Evolutionary conservation across 192 early-diverging fungal genomes (phyloP), one percentile per base, ranked within the genome.

Genomic region (Coemansia sp.): DNA sequence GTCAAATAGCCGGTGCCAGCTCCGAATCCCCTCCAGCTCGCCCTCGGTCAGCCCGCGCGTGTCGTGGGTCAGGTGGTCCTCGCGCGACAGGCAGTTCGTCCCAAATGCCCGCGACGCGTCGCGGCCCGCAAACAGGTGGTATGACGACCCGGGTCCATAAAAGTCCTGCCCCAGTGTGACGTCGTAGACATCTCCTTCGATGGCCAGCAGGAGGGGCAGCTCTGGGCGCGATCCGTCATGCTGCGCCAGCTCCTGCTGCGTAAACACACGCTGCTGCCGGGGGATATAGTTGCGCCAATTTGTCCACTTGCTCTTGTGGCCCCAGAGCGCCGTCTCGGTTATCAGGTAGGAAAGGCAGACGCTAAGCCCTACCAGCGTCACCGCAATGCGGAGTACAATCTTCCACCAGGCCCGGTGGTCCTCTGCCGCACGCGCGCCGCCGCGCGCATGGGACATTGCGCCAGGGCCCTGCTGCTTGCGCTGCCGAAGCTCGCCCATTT

Each of bases 101-200:
- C 86, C 85, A 60, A 87, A 99, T 10, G 96, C 92, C 21, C 96
- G 76, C 10, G 93, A 83, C 3, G 92, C 91, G 71, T 99, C 96
- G 31, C 77, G 78, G 1, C 96, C 94, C 6, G 90, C 74, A 76
- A 95, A 99, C 63, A 90, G 82, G 27, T 78, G 60, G 67, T 98
- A 99, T 11, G 88, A 39, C 51, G 61, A 63, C 43, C 86, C 87
- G 34, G 75, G 79, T 4, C 88, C 89, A 46, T 99, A 99, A 61
- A 86, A 90, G 2, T 75, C 64, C 32, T 64, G 55, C 14, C 92
- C 89, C 0, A 54, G 63, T 5, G 86, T 79, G 7, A 99, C 96
- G 51, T 99, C 96, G 76, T 90, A 99, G 3, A 99, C 88, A 29
- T 90, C 84, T 14, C 96, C 94, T 41, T 85, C 82, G 37, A 96